phyloP scores from a whole-genome alignment of 1,284 basidiomycete species.

The Xanthoconium separans region DNA sequence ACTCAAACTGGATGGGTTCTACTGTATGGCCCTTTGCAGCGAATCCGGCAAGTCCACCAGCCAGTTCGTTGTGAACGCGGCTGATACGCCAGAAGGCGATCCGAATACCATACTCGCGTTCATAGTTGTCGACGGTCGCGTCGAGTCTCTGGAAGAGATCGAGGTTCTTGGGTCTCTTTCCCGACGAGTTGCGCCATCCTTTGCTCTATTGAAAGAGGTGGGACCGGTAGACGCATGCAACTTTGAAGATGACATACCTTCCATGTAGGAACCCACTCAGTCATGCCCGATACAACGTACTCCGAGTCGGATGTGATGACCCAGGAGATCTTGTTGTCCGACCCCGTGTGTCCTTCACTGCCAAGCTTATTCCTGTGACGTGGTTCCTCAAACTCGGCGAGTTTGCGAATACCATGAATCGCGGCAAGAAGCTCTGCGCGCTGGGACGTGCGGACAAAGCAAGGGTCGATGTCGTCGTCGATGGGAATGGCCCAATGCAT shows the following conservation, averaged over 20 bases:
- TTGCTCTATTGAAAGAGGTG: constrained; percentile 1
- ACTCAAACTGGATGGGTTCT: constrained; percentile 2
- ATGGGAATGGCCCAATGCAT: constrained; percentile 17
- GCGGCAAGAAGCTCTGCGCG: constrained; percentile 20
- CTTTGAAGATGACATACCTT: background rate
- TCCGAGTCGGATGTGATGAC: constrained; percentile 37
- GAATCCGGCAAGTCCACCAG: constrained; percentile 4
- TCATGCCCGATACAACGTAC: constrained; percentile 37
- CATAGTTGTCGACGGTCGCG: constrained; percentile 1
- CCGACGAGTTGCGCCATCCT: constrained; percentile 10
- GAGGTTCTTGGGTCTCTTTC: constrained; percentile 17
- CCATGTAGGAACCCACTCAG: constrained; percentile 26
- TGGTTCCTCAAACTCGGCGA: constrained; percentile 7
- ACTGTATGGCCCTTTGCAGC: constrained; percentile 3
- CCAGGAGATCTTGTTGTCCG: constrained; percentile 3
- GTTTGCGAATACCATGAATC: constrained; percentile 10
- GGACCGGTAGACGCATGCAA: background rate
- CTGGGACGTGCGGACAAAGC: constrained; percentile 8
- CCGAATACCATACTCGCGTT: constrained; percentile 5
- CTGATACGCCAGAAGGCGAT: constrained; percentile 17
- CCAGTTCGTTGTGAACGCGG: constrained; percentile 12
- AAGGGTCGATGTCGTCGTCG: constrained; percentile 8
- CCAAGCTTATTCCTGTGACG: background rate
- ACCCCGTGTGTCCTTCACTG: background rate
- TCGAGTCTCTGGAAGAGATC: constrained; percentile 18